A percentile compares a stretch with the other conserved stretches of the same genome.
Evolutionary conservation across 352 stramenopile species (phyloP).

Genomic region (Phytophthora cajani): DNA sequence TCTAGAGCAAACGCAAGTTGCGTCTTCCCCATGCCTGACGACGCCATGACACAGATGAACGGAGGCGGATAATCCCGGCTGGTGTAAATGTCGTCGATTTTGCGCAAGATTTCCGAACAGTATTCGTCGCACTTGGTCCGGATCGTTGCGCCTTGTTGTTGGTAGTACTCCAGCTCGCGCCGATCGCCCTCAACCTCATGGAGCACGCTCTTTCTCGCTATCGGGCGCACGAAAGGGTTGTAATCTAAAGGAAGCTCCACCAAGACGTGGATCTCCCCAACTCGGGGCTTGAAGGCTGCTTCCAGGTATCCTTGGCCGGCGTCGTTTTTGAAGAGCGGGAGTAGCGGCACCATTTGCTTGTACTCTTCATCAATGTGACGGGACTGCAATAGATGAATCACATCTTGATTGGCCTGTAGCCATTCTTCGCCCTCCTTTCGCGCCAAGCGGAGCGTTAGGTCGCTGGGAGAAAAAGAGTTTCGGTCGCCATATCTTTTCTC

Average conservation of each 20-base stretch:
- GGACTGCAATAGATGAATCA: no score
- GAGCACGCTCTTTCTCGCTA: background rate
- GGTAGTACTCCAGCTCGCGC: background rate
- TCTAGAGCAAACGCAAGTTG: background rate
- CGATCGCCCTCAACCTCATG: background rate
- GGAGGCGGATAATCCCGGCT: background rate
- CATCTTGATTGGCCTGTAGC: no score
- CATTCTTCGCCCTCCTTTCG: no score
- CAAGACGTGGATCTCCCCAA: background rate
- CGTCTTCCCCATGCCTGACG: background rate
- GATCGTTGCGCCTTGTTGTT: background rate
- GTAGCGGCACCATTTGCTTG: background rate
- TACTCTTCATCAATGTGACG: no score
- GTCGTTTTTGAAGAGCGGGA: background rate
- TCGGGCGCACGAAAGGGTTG: no score
- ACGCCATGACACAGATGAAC: background rate
- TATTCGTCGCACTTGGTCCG: background rate
- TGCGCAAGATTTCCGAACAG: background rate
- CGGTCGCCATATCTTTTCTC: no score
- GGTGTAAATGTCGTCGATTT: background rate
- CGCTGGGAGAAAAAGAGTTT: no score
- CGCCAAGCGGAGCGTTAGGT: no score
- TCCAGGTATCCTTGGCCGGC: background rate
- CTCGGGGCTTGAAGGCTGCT: background rate
- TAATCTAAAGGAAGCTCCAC: background rate